Base-by-base conservation (phyloP, 2,329 filamentous ascomycete genomes). In the Talaromyces sp. region DNA sequence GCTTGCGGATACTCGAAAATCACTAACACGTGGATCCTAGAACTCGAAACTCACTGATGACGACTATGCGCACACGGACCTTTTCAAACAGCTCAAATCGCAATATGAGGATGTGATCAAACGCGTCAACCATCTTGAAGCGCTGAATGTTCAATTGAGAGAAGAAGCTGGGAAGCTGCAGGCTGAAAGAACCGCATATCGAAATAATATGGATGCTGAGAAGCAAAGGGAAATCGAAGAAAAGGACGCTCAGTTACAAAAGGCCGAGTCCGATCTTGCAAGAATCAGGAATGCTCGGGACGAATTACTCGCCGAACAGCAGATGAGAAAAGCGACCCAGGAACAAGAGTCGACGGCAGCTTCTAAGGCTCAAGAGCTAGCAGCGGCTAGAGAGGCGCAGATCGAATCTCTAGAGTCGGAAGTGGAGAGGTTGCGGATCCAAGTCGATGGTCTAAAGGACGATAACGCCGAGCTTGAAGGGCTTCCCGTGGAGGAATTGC, bases 81-180 rank as follows among this genome's bases (percentile, higher is more conserved):
- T 97, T 2, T 99, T 97, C 84, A 98, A 97, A 79, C 88, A 91
- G 68, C 86, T 97, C 73, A 96, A 93, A 79, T 86, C 86, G 27
- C 92, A 97, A 72, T 91, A 96, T 72, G 95, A 98, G 73, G 94
- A 98, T 71, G 86, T 96, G 8, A 92, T 97, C 70, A 94, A 92
- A 76, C 89, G 92, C 43, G 89, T 97, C 73, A 99, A 99, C 76
- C 89, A 94, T 71, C 80, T 98, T 15, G 94, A 98, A 77, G 92
- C 92, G 3, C 91, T 89, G 13, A 97, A 97, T 76, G 89, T 90
- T 67, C 89, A 93, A 70, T 78, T 98, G 34, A 88, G 90, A 40
- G 91, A 96, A 75, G 93, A 97, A 72, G 89, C 91, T 5, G 89
- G 94, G 72, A 96, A 91, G 75, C 81, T 93, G 60, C 91, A 94